Evolutionary conservation across 345 rosid species (phyloP).

Genomic region (Psidium friedrichsthalianum): DNA sequence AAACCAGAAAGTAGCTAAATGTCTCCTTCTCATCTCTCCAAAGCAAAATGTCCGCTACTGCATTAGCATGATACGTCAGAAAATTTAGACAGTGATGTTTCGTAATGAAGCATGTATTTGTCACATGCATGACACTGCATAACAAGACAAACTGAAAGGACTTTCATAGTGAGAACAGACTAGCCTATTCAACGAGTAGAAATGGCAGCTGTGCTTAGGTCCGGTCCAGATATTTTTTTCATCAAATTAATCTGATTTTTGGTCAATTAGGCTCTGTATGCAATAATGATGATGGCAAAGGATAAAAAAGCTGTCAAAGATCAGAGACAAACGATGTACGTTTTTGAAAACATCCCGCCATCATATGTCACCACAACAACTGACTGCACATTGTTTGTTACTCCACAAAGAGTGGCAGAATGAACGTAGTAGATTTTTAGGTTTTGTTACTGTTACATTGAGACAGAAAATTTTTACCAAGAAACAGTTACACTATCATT

Average conservation of each 20-base stretch:
- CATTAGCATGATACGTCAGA: not conserved
- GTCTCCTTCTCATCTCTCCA: slow-evolving; percentile 94
- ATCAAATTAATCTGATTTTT: not conserved
- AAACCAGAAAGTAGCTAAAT: slow-evolving; percentile 40
- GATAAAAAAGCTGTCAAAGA: not conserved
- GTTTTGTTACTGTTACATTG: not conserved
- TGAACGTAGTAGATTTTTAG: not conserved
- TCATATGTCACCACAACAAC: not conserved
- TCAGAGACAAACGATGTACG: not conserved
- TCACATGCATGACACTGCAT: not conserved
- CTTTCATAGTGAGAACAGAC: not conserved
- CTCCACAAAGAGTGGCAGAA: not conserved
- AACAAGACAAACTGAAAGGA: not conserved
- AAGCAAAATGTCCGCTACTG: slow-evolving; percentile 81
- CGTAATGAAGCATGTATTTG: not conserved
- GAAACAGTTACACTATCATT: not conserved
- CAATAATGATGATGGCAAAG: not conserved
- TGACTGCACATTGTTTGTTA: not conserved
- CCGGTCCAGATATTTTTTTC: not conserved
- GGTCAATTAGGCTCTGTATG: not conserved
- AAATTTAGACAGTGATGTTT: not conserved
- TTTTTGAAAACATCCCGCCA: not conserved
- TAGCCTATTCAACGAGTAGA: not conserved
- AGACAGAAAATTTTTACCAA: not conserved
- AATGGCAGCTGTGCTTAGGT: not conserved